Conservation (phyloP, 2,329 filamentous ascomycete genomes). For the Fusarium napiforme region DNA sequence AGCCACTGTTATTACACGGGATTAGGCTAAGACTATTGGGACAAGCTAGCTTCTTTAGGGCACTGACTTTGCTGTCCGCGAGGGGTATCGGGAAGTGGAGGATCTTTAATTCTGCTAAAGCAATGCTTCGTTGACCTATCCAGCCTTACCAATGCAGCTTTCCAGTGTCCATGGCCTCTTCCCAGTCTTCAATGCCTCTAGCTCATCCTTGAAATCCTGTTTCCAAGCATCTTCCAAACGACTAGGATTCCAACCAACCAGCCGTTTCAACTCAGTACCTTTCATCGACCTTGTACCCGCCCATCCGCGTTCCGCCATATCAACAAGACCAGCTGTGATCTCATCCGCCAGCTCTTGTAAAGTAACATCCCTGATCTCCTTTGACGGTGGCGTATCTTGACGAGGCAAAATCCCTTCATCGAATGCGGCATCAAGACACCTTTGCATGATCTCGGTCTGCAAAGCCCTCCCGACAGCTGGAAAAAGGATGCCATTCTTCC, state of each 20-base stretch:
- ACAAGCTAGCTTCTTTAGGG: neutral
- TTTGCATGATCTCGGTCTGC: neutral
- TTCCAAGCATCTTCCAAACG: neutral
- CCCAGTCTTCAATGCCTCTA: neutral
- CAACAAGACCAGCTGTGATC: conserved; percentile 4
- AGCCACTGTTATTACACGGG: rapidly evolving
- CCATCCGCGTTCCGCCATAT: conserved; percentile 17
- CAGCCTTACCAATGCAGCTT: neutral
- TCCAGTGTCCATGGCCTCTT: neutral
- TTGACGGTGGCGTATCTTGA: neutral
- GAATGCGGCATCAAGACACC: neutral
- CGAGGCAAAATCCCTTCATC: neutral
- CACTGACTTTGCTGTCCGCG: too few relatives aligned
- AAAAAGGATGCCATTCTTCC: neutral
- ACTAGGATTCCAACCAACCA: conserved; percentile 1
- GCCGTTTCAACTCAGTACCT: neutral
- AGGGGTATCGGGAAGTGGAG: too few relatives aligned
- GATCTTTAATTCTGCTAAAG: neutral
- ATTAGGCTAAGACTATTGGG: neutral
- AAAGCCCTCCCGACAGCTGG: neutral
- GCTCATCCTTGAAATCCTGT: neutral
- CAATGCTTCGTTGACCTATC: neutral
- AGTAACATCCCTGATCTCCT: neutral
- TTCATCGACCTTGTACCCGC: conserved; percentile 16
- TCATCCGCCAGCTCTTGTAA: conserved; percentile 10